These are phyloP conservation scores for Trichoderma cornu-damae DNA, from an alignment of 2,329 filamentous ascomycete genomes.

Conservation along the genomic window DNA sequence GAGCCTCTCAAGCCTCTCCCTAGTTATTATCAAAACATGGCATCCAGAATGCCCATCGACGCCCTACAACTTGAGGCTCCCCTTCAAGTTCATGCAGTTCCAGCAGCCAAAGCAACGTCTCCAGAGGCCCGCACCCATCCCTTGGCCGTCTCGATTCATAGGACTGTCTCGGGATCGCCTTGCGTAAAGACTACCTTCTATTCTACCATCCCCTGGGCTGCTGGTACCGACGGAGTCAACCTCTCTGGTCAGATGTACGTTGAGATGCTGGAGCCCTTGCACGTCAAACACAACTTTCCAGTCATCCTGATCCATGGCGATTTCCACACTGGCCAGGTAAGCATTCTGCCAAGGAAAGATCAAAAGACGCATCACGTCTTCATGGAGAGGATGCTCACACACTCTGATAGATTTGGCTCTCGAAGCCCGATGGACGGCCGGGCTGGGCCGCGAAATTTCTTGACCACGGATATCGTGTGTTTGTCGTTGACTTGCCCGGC, in stretches of 20 bases:
- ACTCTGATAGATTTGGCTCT: conserved; percentile 36
- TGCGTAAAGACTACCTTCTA: no score
- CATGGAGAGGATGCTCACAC: neutral
- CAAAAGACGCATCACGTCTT: neutral
- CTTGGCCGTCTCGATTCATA: no score
- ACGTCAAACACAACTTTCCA: conserved; percentile 20
- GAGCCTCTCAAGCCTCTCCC: no score
- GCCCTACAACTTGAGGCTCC: no score
- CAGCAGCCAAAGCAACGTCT: no score
- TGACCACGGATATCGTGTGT: conserved; percentile 38
- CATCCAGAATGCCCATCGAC: no score
- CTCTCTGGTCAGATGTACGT: conserved; percentile 34
- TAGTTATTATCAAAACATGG: neutral
- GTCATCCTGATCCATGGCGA: conserved; percentile 37
- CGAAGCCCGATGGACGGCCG: conserved; percentile 42
- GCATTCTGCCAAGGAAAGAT: neutral
- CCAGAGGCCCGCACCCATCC: no score
- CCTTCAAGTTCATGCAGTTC: no score
- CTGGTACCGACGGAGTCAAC: no score
- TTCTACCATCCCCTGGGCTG: no score
- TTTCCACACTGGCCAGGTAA: conserved; percentile 33
- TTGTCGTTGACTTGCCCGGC: conserved; percentile 40
- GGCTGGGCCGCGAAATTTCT: conserved; percentile 46
- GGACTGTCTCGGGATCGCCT: no score
- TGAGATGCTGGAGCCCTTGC: conserved; percentile 27